Evolutionary conservation across 2,329 filamentous ascomycete species (phyloP).

Genomic region (Alternaria viburni): DNA sequence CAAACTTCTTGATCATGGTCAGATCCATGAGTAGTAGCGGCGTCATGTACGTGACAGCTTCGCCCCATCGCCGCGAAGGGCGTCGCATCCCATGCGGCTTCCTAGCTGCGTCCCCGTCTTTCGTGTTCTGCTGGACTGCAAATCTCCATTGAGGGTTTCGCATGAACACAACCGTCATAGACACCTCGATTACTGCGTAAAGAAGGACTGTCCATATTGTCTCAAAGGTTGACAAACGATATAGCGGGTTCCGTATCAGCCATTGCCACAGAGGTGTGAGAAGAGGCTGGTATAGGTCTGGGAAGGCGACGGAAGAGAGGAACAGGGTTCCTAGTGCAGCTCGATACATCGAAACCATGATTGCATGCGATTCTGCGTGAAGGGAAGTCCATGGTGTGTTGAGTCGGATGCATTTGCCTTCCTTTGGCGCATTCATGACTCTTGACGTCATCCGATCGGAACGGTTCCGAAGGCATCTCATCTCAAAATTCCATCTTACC

Average conservation of each 20-base stretch:
- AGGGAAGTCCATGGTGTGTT: not conserved
- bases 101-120: not conserved
- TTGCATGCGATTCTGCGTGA: not conserved
- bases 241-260: not conserved
- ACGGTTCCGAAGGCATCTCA: not conserved
- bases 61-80: not conserved
- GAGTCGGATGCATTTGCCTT: not conserved
- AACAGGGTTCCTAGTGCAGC: not conserved
- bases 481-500: not conserved
- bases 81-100: not conserved
- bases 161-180: not conserved
- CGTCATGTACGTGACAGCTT: not conserved
- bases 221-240: not conserved
- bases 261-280: not conserved
- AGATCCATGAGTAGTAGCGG: not conserved
- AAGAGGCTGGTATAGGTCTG: not conserved
- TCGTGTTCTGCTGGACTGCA: not conserved
- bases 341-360: not conserved
- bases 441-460: not conserved
- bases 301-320: not conserved
- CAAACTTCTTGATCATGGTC: slow-evolving; percentile 1
- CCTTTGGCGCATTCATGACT: not conserved
- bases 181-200: not conserved
- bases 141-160: not conserved
- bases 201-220: not conserved